Base-by-base conservation (phyloP, 345 rosid genomes). In the Citrus australasica region DNA sequence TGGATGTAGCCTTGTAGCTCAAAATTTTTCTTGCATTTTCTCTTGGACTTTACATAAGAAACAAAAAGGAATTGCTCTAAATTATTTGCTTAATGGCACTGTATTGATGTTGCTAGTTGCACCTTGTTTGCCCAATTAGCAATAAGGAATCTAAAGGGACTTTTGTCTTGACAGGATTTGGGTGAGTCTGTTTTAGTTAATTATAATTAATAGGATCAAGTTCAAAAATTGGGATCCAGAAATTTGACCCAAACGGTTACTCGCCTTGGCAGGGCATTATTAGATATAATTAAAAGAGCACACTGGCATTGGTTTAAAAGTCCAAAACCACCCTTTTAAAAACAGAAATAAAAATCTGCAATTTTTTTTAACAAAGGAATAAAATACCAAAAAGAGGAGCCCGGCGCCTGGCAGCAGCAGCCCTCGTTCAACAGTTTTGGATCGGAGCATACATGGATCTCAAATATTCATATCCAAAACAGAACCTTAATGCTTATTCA, bases 11-110 rank as follows among this genome's bases (percentile, higher is more conserved):
- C 70, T 37, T 60, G 37, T n/a, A 9, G 37, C 53, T 5, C 14
- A 21, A 64, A 3, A 16, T 71, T 46, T 22, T 59, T 65, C 35
- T 67, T 42, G 48, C 37, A 22, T 65, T 66, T 32, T 75, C 78
- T 56, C 74, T 74, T 62, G 75, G 81, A 73, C 38, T 63, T 76
- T 61, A 59, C 77, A 25, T 48, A 53, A 7, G 48, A 51, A 65
- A 74, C 76, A 37, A 72, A 46, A 37, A 60, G 16, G 33, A 69
- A 67, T 69, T 53, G 71, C 11, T 9, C 71, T 13, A 67, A 65
- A 75, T 16, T 7, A 75, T 16, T 22, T 25, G 19, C 30, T 25
- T 33, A 19, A 66, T 66, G 83, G n/a, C 73, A 62, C 30, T 4
- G 32, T 22, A 10, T 51, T 63, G 63, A 46, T 68, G 69, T 32